phyloP scores from a whole-genome alignment of 75 land plant genomes.

The Isoetes taiwanensis region DNA sequence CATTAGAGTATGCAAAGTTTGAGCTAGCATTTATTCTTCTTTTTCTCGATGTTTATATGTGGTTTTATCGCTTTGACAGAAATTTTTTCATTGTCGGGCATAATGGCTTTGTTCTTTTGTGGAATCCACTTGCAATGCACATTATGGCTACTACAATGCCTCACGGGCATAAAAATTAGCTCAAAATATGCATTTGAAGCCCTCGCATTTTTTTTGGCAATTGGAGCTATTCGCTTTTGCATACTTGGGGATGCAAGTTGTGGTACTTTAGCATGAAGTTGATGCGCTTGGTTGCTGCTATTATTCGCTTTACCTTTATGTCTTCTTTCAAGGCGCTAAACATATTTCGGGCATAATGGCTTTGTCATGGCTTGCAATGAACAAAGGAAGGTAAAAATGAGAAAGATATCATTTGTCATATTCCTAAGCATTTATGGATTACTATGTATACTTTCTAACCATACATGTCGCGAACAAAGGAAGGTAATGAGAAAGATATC shows the following conservation, averaged over 20 bases:
- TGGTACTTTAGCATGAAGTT: neutral
- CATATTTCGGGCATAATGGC: slow-evolving; percentile 9
- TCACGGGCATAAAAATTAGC: slow-evolving; percentile 4
- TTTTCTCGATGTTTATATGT: slow-evolving; percentile 7
- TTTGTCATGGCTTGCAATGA: no score
- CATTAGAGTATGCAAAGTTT: slow-evolving; percentile 9
- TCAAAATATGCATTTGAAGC: neutral
- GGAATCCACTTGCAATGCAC: slow-evolving; percentile 11
- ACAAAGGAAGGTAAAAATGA: no score
- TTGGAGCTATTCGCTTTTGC: no score
- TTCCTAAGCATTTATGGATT: no score
- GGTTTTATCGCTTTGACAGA: slow-evolving; percentile 3
- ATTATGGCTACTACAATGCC: slow-evolving; percentile 8
- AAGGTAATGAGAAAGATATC: no score
- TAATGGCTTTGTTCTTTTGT: slow-evolving; percentile 11
- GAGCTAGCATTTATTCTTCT: slow-evolving; percentile 12
- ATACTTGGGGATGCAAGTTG: no score
- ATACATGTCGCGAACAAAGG: slow-evolving; percentile 15
- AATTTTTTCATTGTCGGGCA: neutral
- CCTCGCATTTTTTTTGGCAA: no score
- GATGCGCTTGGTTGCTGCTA: neutral
- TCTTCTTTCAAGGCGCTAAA: slow-evolving; percentile 8
- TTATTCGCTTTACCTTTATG: slow-evolving; percentile 1
- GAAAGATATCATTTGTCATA: no score
- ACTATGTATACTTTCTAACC: no score